Base-by-base conservation (phyloP, 441 rosid genomes). In the Bocquillonia castaneifolia region DNA sequence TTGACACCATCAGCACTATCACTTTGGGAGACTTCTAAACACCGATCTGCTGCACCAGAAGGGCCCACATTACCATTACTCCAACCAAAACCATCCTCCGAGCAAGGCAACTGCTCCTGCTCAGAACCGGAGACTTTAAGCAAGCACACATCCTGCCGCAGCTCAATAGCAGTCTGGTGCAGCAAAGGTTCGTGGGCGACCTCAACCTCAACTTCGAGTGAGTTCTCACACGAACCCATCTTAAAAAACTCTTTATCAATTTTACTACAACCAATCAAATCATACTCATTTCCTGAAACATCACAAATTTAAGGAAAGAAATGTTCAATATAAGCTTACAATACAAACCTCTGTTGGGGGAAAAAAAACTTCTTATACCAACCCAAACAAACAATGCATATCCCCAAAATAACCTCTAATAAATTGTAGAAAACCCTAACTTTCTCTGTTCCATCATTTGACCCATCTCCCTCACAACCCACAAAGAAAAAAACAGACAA, bases 141-240 rank as follows among this genome's bases (percentile, higher is more conserved):
- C 20, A 58, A 60, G 73, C 73, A 72, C 26, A 59, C 55, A 73
- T 59, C 22, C 54, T 50, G 54, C 25, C 3, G 74, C 66, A 71
- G 59, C 74, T 70, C 79, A 10, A 32, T 44, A 70, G 59, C 71
- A 79, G 69, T 66, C 48, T 20, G 60, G 40, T 22, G 58, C 36
- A 67, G 60, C n/a, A n/a, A n/a, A 36, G 65, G 52, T 73, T 76
- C 80, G 34, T 50, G 57, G 4, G 72, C 26, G 5, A 50, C 54
- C 54, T 50, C 54, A 3, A 50, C 54, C 54, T 50, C 54, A 50
- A 50, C 63, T 42, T 48, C 72, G 47, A 45, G 39, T 68, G 72
- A 69, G 73, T 81, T 64, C 64, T 68, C 74, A 47, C 75, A 71
- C 42, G 74, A 82, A 70, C 79, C 76, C 80, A 85, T 74, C 76